Base-by-base conservation (phyloP, 805 yeast genomes). In the Sporopachydermia lactativora region DNA sequence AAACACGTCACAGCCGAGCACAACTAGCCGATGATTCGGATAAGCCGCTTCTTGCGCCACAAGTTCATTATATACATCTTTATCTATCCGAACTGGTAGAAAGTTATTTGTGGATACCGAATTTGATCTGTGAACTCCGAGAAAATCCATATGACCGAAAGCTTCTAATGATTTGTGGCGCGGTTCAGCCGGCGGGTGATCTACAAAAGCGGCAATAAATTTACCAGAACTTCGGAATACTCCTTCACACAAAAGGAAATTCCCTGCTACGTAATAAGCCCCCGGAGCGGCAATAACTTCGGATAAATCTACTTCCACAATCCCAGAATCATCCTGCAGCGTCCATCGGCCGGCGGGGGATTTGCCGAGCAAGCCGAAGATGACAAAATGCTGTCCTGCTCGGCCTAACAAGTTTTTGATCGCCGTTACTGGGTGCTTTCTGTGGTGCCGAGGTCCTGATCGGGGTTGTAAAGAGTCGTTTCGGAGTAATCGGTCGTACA, bases 131-230 rank as follows among this genome's bases (percentile, higher is more conserved):
- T 68, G 68, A 3, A 62, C 57, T 11, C 70, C 76, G 42, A 70
- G 58, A 48, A 86, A 78, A 56, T 92, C 97, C 17, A 83, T 50
- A 48, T 80, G 71, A 1, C 95, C 97, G 44, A 76, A 76, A 1
- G 79, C 77, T 17, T 81, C 88, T 42, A 76, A 52, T 1, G 94
- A 68, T 0, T 53, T 57, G 5, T 69, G 76, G 43, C 96, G 66
- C 46, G 71, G 65, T 54, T 92, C 99, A 3, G 85, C 79, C 0
- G 92, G 86, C 2, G 98, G 97, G 44, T 85, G 95, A 3, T 81
- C 80, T 39, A 92, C 67, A 3, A 80, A 70, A 18, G 81, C 69
- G 1, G 81, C 94, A 47, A 79, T 75, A 53, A 92, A 86, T 38
- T 70, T 75, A 18, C 66, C 66, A 35, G 51, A 52, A 8, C 54